Percentiles rank a stretch among this genome's conserved stretches.
Evolutionary conservation across 768 basidiomycete genomes (phyloP).

Genomic region (Mycena maculata): DNA sequence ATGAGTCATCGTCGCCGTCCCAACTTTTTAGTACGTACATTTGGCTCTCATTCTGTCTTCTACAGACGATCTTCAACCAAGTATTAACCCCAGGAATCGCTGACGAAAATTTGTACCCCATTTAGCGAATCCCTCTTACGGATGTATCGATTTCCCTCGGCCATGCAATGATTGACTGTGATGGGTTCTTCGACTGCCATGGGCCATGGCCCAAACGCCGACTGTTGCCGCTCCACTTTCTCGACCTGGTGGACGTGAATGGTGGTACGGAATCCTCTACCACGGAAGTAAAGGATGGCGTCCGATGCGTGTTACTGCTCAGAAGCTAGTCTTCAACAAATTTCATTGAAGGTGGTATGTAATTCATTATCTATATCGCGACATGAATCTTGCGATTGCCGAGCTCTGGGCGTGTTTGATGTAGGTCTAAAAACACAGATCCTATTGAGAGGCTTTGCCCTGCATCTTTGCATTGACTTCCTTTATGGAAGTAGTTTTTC

Average conservation of each 20-base stretch:
- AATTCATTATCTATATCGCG: constrained; percentile 16
- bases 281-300: background rate
- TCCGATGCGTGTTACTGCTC: background rate
- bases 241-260: background rate
- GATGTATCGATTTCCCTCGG: constrained; percentile 3
- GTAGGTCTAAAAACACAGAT: background rate
- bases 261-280: background rate
- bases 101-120: constrained; percentile 9
- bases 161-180: background rate
- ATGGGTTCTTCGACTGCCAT: constrained; percentile 4
- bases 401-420: background rate
- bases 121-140: constrained; percentile 12
- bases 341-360: constrained; percentile 4
- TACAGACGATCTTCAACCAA: constrained; percentile 18
- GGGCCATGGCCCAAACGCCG: background rate
- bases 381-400: constrained; percentile 17
- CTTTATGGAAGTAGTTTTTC: constrained; percentile 3
- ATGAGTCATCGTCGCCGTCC: too few relatives aligned
- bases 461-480: background rate
- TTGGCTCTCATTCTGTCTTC: constrained; percentile 25
- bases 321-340: background rate
- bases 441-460: background rate
- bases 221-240: background rate
- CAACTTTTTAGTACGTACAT: constrained; percentile 8
- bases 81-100: background rate